Conservation (phyloP, 768 basidiomycete genomes). For the Termitomyces heimii region DNA sequence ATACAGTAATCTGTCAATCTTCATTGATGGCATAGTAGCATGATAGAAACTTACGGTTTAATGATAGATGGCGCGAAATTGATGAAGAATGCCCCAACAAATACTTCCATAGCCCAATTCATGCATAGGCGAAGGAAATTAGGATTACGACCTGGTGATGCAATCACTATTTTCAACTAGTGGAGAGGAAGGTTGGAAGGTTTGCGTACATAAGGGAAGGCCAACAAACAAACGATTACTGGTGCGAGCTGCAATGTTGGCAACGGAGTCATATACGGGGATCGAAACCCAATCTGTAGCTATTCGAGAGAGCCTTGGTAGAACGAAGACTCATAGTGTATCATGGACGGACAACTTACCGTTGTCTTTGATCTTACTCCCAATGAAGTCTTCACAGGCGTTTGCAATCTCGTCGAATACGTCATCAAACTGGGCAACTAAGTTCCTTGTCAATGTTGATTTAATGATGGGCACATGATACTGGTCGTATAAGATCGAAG, state of each 20-base stretch:
- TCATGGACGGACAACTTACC: too few relatives aligned
- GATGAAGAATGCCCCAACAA: conserved; percentile 3
- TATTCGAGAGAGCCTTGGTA: too few relatives aligned
- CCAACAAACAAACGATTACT: conserved; percentile 1
- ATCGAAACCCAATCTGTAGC: not conserved
- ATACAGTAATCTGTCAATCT: too few relatives aligned
- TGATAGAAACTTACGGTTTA: conserved; percentile 5
- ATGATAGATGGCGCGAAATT: conserved; percentile 1
- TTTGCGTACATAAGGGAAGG: not conserved
- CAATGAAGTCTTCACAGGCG: not conserved
- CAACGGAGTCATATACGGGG: not conserved
- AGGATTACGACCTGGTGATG: not conserved
- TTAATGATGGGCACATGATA: conserved; percentile 1
- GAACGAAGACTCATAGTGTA: too few relatives aligned
- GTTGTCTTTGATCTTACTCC: too few relatives aligned
- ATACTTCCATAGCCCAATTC: not conserved
- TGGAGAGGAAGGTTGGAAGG: not conserved
- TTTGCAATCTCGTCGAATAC: not conserved
- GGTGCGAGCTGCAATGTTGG: not conserved
- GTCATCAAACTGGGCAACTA: conserved; percentile 1
- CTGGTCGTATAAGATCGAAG: not conserved
- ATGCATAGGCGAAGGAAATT: not conserved
- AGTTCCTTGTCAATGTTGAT: conserved; percentile 3
- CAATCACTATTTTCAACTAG: too few relatives aligned
- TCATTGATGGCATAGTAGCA: too few relatives aligned